These are phyloP conservation scores for Apiotrichum mycotoxinovorans DNA, from an alignment of 1,284 basidiomycete species.

Conservation along the genomic window DNA sequence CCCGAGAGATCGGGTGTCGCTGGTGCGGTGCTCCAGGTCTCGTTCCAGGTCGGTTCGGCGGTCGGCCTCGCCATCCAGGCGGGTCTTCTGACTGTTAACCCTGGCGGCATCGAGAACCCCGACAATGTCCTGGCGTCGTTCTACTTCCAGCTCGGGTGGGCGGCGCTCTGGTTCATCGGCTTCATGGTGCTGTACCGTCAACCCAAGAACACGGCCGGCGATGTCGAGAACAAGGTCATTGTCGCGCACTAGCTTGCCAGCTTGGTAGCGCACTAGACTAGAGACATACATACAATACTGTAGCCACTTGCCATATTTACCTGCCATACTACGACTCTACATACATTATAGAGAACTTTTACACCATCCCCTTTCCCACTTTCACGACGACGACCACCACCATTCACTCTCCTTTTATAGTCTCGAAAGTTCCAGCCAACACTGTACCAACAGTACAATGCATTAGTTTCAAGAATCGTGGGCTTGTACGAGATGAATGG, in stretches of 20 bases:
- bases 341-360: no score
- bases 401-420: no score
- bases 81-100: slow-evolving; percentile 39
- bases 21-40: slow-evolving; percentile 43
- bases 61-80: slow-evolving; percentile 43
- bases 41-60: slow-evolving; percentile 40
- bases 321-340: no score
- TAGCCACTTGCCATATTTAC: no score
- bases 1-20: slow-evolving; percentile 40
- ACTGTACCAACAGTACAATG: no score
- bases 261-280: no score
- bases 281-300: no score
- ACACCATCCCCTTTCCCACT: no score
- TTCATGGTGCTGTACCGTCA: slow-evolving; percentile 36
- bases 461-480: no score
- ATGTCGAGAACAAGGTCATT: not conserved
- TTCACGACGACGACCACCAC: no score
- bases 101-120: slow-evolving; percentile 33
- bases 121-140: slow-evolving; percentile 33
- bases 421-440: no score
- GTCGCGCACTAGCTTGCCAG: not conserved
- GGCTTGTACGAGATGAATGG: no score
- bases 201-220: slow-evolving; percentile 11
- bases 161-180: slow-evolving; percentile 29
- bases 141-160: slow-evolving; percentile 45